Evolutionary conservation across 257 asterid genomes (phyloP).

Genomic region (Plantago major): DNA sequence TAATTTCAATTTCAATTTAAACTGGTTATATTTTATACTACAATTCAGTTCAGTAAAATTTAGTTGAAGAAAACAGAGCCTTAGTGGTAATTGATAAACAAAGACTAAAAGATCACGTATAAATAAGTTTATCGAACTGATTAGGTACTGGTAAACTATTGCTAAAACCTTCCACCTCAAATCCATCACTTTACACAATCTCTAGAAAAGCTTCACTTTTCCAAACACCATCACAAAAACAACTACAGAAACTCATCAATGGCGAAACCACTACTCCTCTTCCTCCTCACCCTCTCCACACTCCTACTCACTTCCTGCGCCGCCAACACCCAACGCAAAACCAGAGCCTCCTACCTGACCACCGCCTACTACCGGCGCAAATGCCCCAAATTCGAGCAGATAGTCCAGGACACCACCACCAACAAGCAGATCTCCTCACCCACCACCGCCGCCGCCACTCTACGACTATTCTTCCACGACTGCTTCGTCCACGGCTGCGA

Average conservation of each 20-base stretch:
- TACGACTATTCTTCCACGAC: conserved; percentile 96
- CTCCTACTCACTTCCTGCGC: conserved; percentile 23
- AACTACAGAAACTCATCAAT: conserved; percentile 3
- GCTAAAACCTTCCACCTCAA: too few species aligned
- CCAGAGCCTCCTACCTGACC: conserved; percentile 24
- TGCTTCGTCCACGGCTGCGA: conserved; percentile 84
- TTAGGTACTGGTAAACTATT: too few species aligned
- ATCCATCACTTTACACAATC: neutral
- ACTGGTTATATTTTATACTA: too few species aligned
- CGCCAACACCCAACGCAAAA: neutral
- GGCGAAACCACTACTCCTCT: conserved; percentile 26
- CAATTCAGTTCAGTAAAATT: too few species aligned
- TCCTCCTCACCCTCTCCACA: conserved; percentile 21
- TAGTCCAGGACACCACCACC: conserved; percentile 67
- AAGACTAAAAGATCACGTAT: too few species aligned
- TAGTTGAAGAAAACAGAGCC: too few species aligned
- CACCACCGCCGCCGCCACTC: conserved; percentile 92
- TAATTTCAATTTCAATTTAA: too few species aligned
- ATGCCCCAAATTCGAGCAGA: conserved; percentile 71
- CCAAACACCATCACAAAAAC: neutral
- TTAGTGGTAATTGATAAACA: too few species aligned
- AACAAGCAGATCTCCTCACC: conserved; percentile 89
- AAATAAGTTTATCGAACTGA: too few species aligned
- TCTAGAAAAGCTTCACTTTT: neutral
- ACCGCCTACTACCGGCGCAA: conserved; percentile 40